Conservation (phyloP, 352 stramenopile genomes). For the Globisporangium megalacanthum region DNA sequence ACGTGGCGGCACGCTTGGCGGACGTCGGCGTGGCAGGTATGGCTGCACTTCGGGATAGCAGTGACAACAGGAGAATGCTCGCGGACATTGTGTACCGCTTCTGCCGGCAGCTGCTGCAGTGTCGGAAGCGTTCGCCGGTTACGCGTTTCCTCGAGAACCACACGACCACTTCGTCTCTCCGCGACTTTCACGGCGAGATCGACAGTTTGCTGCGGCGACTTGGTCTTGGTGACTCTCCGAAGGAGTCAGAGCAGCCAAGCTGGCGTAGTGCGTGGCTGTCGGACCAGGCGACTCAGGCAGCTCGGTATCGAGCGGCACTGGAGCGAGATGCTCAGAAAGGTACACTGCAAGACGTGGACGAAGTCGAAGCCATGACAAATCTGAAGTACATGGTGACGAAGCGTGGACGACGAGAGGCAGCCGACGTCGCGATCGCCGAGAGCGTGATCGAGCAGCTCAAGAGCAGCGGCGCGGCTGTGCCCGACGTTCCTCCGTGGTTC, state of each 20-base stretch:
- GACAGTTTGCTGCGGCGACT: not conserved
- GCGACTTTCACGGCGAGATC: slow-evolving; percentile 6
- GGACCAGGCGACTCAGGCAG: not conserved
- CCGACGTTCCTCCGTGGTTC: not conserved
- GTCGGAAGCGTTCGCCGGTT: not conserved
- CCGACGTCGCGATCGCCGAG: not conserved
- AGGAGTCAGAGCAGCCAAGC: not conserved
- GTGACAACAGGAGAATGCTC: not conserved
- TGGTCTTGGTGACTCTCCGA: not conserved
- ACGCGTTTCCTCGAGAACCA: not conserved
- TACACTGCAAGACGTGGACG: not conserved
- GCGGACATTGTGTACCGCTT: slow-evolving; percentile 3
- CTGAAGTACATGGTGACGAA: not conserved
- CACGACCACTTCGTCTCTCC: not conserved
- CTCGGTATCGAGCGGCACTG: not conserved
- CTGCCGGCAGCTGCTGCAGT: slow-evolving; percentile 1
- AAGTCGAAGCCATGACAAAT: not conserved
- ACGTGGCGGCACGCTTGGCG: not conserved
- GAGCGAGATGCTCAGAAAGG: not conserved
- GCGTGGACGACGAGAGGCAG: not conserved
- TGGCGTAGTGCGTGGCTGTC: not conserved
- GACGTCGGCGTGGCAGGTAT: not conserved
- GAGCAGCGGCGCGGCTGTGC: not conserved
- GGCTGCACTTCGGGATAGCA: not conserved
- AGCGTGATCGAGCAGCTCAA: not conserved